Base-by-base conservation (phyloP, 148 eudicot genomes). In the Bassia scoparia region DNA sequence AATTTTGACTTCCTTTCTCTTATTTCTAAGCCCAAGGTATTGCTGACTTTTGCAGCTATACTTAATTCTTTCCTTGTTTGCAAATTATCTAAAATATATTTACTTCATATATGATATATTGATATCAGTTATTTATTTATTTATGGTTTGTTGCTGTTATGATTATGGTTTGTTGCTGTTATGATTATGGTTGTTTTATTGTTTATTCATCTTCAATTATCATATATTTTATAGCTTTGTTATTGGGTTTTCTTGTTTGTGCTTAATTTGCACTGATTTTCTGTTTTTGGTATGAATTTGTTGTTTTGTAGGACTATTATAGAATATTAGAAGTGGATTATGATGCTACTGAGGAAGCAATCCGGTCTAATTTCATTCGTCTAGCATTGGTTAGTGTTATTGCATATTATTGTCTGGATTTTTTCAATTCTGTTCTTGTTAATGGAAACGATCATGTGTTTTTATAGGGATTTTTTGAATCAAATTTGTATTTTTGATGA, bases 321-420 rank as follows among this genome's bases (percentile, higher is more conserved):
- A 85, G 80, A 50, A 84, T 89, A 63, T 21, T 94, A 77, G 98
- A 89, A 83, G 93, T 94, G 81, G 93, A 86, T 80, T 91, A 80
- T 71, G 97, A 94, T 89, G 98, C 98, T 71, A 77, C 93, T 0
- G 96, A 88, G 20, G 98, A 94, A 31, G 83, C 52, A 37, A 91
- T 94, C 78, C 97, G 98, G 11, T 88, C 97, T 24, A 94, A 88
- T 83, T 94, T 77, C 60, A 94, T 94, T 54, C 96, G 97, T 15
- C 84, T 94, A 46, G 98, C 98, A 2, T 72, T 94, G 98, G 98
- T 94, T 76, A 33, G 83, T 81, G 29, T 72, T 38, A 30, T 0
- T 82, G 52, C 43, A 38, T n/a, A 54, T 56, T 27, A 7, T 63
- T 48, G 20, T 53, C n/a, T n/a, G n/a, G n/a, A n/a, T n/a, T n/a